Evolutionary conservation across 1,139 yeast species (phyloP).

Genomic region (Yamadazyma spencermartinsiae): DNA sequence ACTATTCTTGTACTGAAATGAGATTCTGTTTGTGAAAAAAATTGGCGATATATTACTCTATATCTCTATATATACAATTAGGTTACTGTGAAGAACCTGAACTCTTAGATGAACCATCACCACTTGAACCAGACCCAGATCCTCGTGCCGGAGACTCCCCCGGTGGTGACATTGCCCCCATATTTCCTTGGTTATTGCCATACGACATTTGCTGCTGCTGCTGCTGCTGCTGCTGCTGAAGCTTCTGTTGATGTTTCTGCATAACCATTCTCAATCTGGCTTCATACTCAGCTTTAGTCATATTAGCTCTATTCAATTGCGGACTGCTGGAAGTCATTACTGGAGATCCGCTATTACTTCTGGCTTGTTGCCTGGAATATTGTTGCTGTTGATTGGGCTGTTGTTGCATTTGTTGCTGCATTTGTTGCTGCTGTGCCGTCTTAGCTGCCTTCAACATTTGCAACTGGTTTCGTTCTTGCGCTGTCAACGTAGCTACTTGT

Average conservation of each 20-base stretch:
- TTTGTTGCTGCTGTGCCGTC: slow-evolving; percentile 34
- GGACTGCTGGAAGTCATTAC: slow-evolving; percentile 16
- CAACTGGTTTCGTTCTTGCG: slow-evolving; percentile 39
- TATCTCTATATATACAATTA: too few relatives aligned
- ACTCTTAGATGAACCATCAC: too few relatives aligned
- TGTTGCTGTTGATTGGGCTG: slow-evolving; percentile 20
- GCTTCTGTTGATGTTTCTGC: slow-evolving; percentile 27
- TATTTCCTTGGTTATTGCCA: too few relatives aligned
- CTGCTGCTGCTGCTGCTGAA: slow-evolving; percentile 13
- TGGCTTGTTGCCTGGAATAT: slow-evolving; percentile 6
- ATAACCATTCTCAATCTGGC: slow-evolving; percentile 28
- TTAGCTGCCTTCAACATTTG: slow-evolving; percentile 40
- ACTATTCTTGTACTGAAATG: too few relatives aligned
- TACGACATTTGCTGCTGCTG: too few relatives aligned
- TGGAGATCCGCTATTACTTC: slow-evolving; percentile 17
- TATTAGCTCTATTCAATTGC: slow-evolving; percentile 20
- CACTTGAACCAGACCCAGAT: too few relatives aligned
- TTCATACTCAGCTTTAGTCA: slow-evolving; percentile 31
- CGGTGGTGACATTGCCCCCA: too few relatives aligned
- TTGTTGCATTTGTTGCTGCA: slow-evolving; percentile 24
- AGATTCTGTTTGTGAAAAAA: too few relatives aligned
- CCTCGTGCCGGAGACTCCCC: too few relatives aligned
- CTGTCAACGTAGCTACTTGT: slow-evolving; percentile 34
- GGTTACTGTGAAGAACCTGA: too few relatives aligned
- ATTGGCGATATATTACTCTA: too few relatives aligned